Evolutionary conservation across 768 basidiomycete genomes (phyloP).

Genomic region (Hygrophorus russula): DNA sequence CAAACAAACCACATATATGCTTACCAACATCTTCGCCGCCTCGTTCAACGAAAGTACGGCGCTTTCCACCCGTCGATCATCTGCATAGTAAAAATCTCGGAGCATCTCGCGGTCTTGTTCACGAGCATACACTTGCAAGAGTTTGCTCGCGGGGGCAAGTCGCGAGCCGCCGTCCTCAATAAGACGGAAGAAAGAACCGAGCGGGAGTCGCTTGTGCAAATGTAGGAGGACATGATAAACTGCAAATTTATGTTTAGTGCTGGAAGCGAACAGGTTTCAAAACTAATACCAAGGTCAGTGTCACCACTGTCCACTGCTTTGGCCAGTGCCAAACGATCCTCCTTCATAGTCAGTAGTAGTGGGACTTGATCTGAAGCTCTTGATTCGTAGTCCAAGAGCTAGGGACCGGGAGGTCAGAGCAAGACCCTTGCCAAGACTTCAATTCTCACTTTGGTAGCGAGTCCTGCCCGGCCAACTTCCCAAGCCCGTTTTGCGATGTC

Average conservation of each 20-base stretch:
- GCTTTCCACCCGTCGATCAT: constrained; percentile 89
- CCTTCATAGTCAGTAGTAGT: constrained; percentile 87
- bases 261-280: not conserved
- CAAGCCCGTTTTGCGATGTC: constrained; percentile 92
- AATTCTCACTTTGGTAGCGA: constrained; percentile 69
- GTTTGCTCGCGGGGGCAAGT: constrained; percentile 61
- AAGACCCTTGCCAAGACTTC: not conserved
- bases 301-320: constrained; percentile 95
- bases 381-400: constrained; percentile 89
- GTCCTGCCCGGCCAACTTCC: constrained; percentile 68
- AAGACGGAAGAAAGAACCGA: constrained; percentile 90
- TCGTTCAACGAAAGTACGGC: constrained; percentile 85
- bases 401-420: not conserved
- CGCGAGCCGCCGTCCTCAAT: constrained; percentile 81
- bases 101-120: constrained; percentile 89
- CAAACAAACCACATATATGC: constrained; percentile 3
- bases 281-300: constrained; percentile 71
- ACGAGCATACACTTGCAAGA: constrained; percentile 83
- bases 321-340: constrained; percentile 74
- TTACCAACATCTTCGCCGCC: constrained; percentile 53
- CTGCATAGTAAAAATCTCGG: constrained; percentile 95
- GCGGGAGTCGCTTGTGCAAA: constrained; percentile 67
- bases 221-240: constrained; percentile 92
- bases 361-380: constrained; percentile 90
- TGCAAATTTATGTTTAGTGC: constrained; percentile 18